Base-by-base conservation (phyloP, 306 rosid species). In the Delonix regia region DNA sequence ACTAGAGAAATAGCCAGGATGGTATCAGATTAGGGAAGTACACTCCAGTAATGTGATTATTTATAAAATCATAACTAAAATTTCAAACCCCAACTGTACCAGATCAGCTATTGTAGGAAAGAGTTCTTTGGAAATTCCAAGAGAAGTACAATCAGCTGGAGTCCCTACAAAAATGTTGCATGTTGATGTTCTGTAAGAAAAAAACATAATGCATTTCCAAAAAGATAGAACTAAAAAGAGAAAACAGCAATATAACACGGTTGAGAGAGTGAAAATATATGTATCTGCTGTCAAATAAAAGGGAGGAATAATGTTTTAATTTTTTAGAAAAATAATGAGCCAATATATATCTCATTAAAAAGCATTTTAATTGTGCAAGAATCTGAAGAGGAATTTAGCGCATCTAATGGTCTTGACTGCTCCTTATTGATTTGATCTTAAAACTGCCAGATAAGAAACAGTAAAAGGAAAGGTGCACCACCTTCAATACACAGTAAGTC, bases 141-240 rank as follows among this genome's bases (percentile, higher is more conserved):
- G 74, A 73, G 96, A 91, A 76, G 91, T 25, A 78, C 89, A 87
- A 83, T 89, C 96, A 42, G 96, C 91, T 0, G 96, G 96, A 81
- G 90, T 80, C 67, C 93, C 95, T 90, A 85, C 63, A 74, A 81
- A 75, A 28, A 53, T 33, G 39, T 76, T 11, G 28, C 49, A 69
- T 51, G 62, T 30, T 34, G 36, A 49, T 1, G 39, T 10, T 28
- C 12, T 12, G 34, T 38, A 19, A 72, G 28, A 19, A 24, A 36
- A n/a, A 64, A 1, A 42, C n/a, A 24, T 7, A 1, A 18, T 64
- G 14, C 38, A 44, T 22, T 44, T 68, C 19, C 38, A 68, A 68
- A 24, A 48, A 7, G 38, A 16, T 12, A 13, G 19, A 13, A 30
- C 1, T 30, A 30, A 30, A 4, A 30, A 68, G 7, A 42, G 18